phyloP scores from a whole-genome alignment of 129 eudicot species.

The Tagetes erecta region DNA sequence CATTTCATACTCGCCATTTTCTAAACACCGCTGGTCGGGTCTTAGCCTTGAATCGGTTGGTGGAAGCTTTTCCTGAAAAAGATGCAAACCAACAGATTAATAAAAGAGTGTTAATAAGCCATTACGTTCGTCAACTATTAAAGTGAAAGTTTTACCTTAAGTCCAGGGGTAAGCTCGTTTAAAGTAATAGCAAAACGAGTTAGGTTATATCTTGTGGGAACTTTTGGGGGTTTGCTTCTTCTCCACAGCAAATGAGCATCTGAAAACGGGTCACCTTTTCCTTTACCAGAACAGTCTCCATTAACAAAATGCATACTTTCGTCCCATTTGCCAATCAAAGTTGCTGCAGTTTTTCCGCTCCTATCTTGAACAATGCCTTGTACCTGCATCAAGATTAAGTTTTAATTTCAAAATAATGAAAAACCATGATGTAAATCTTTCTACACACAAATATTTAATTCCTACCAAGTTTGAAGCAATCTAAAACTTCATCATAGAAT shows the following conservation, averaged over 20 bases:
- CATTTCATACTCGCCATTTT: conserved; percentile 89
- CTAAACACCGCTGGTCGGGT: conserved; percentile 93
- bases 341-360: conserved; percentile 87
- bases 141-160: conserved; percentile 47
- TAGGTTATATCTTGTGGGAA: conserved; percentile 85
- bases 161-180: conserved; percentile 84
- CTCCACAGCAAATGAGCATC: conserved; percentile 89
- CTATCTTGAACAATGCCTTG: conserved; percentile 88
- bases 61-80: conserved; percentile 76
- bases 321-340: conserved; percentile 95
- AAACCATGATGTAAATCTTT: not conserved
- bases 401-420: not conserved
- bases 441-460: not conserved
- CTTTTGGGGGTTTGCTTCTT: conserved; percentile 87
- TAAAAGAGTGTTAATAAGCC: not conserved
- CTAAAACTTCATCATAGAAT: not conserved
- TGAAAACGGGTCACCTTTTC: conserved; percentile 63
- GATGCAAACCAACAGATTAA: not conserved
- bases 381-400: conserved; percentile 53
- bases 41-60: conserved; percentile 97
- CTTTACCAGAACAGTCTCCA: conserved; percentile 74
- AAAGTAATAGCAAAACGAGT: conserved; percentile 91
- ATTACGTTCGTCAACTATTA: not conserved
- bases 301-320: conserved; percentile 88
- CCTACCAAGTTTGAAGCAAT: conserved; percentile 2